Evolutionary conservation across 2,329 filamentous ascomycete species (phyloP), one percentile per base, ranked within the genome.

Genomic region (Phoma sp.): DNA sequence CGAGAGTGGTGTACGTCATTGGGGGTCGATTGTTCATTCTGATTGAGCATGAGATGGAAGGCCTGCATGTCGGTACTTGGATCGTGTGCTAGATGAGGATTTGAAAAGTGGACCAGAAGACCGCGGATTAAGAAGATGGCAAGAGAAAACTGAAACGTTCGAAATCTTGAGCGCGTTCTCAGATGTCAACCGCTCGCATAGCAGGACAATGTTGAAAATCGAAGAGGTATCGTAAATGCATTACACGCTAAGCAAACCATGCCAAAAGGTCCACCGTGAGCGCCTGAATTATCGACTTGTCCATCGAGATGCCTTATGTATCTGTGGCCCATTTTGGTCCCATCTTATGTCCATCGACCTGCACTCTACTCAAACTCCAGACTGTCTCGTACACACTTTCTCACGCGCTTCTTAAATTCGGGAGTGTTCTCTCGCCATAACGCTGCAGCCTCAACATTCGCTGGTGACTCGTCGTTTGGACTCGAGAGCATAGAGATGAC

Each of bases 401-500:
- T 83, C 33, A 99, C 95, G 75, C 87, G 88, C 71, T 85, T 83
- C 78, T 97, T 93, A 78, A 97, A 99, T 73, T 96, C 90, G 18
- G 79, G 71, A 61, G 92, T 84, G 58, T 88, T 82, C 68, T 97
- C 93, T 58, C 93, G 84, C 93, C 93, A 98, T 89, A 96, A 91
- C 80, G 95, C 91, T 54, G 93, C 93, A 0, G 93, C 93, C 79
- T 98, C 93, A 37, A 98, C 90, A 71, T 98, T 98, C 53, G 93
- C 93, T 0, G 93, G 93, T 61, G 89, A 95, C 82, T 98, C 93
- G 72, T 98, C 93, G 76, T 98, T 98, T 56, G 93, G 93, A 78
- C 96, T 93, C 1, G 93, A 93, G 40, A 98, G 85, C 93, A 98
- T 98, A 77, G 91, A 96, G 89, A 98, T 98, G 57, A 98, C 93